Base-by-base conservation (phyloP, 805 yeast genomes). In the Wickerhamomyces ciferrii region DNA sequence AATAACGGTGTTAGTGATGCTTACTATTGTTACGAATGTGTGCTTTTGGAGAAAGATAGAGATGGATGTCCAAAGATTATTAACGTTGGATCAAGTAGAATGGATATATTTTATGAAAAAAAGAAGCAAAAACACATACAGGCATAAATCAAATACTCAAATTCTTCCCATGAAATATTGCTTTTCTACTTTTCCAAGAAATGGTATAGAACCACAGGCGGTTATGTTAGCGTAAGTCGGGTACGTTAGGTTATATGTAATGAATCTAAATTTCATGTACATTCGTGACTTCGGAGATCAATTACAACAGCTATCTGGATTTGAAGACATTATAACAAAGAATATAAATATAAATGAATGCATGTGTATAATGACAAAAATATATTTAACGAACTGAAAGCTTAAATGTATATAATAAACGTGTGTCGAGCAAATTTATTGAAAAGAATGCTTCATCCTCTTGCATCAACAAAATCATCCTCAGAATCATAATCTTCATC, bases 11-110 rank as follows among this genome's bases (percentile, higher is more conserved):
- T 75, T 10, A 74, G 75, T 14, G 85, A 82, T 47, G 96, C 97
- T 0, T 85, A 71, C 56, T 92, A 87, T 62, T 91, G 98, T 59
- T 73, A 78, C 52, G 96, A 89, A 60, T 91, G 98, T 63, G 91
- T 89, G 5, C 60, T 78, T 42, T 59, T 78, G 37, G 97, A 90
- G 59, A 81, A 80, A 57, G 88, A 87, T 59, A 70, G 96, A 39
- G 97, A 91, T 62, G 98, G 98, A 1, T 91, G 98, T 68, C 97
- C 97, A 1, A 76, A 83, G 54, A 79, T 91, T 44, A 62, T 84
- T 17, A 91, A 89, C 58, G 70, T 89, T 41, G 97, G 97, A 9
- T 78, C 88, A n/a, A 77, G 81, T 44, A 76, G 80, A 58, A 72
- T 82, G 5, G 96, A 86, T 53, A 69, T 73, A 64, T 78, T 78